Percentiles rank a stretch among this genome's conserved stretches.
phyloP scores from a whole-genome alignment of 805 yeast species.

The Saturnispora sekii region DNA sequence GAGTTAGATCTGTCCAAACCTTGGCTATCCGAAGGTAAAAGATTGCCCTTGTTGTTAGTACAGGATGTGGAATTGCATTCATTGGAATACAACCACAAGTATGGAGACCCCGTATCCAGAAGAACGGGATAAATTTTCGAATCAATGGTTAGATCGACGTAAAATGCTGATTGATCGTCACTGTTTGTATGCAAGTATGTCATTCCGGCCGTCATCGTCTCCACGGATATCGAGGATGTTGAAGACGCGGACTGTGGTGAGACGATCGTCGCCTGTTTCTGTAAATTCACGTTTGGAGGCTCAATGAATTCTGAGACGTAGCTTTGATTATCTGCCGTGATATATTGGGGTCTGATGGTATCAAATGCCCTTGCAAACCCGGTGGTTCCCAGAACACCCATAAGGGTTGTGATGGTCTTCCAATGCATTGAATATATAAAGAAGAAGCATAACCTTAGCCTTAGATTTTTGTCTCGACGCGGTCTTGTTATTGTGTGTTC shows the following conservation, averaged over 20 bases:
- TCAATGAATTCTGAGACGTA: conserved; percentile 4
- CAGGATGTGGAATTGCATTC: conserved; percentile 41
- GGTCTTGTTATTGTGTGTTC: conserved; percentile 3
- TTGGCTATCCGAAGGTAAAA: conserved; percentile 18
- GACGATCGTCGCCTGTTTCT: conserved; percentile 3
- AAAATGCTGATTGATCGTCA: conserved; percentile 27
- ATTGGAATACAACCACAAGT: conserved; percentile 51
- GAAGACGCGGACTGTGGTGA: background rate
- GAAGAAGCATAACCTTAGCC: background rate
- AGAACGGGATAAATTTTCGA: conserved; percentile 39
- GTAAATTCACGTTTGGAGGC: background rate
- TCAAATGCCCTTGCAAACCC: conserved; percentile 2
- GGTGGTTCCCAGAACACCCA: background rate
- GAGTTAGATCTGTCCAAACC: conserved; percentile 10
- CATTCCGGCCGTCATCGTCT: conserved; percentile 18
- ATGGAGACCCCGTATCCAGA: conserved; percentile 58
- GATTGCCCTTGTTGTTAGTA: conserved; percentile 20
- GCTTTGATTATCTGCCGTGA: background rate
- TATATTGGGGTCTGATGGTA: conserved; percentile 3
- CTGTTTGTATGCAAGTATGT: conserved; percentile 20
- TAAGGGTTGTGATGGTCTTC: background rate
- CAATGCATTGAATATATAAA: background rate
- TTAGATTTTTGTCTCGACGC: background rate
- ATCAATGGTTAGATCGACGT: conserved; percentile 31
- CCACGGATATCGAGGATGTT: conserved; percentile 7